Evolutionary conservation across 805 yeast species (phyloP).

Genomic region (Saccharomycopsis selenospora): DNA sequence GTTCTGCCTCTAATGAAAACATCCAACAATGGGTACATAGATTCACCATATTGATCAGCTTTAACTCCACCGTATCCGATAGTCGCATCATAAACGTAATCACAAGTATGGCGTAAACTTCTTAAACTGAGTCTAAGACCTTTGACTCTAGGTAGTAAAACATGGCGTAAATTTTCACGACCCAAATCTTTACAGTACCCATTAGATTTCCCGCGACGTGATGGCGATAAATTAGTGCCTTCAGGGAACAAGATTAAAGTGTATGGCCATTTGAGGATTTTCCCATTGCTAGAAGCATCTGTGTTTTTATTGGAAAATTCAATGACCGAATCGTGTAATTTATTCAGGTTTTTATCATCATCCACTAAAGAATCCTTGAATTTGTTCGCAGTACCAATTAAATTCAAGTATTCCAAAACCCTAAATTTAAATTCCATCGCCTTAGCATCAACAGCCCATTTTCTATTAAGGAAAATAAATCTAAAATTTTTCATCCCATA

Average conservation of each 20-base stretch:
- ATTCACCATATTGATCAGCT: conserved; percentile 66
- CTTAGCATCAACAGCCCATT: conserved; percentile 73
- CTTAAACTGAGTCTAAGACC: conserved; percentile 67
- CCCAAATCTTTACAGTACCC: conserved; percentile 49
- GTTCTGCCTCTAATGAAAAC: conserved; percentile 65
- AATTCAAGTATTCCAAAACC: neutral
- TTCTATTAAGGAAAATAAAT: conserved; percentile 75
- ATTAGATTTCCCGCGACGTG: conserved; percentile 52
- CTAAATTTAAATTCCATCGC: conserved; percentile 22
- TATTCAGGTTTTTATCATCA: conserved; percentile 23
- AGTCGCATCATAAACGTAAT: conserved; percentile 72
- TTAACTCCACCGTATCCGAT: conserved; percentile 71
- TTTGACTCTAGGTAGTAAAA: conserved; percentile 74
- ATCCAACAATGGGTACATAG: conserved; percentile 54
- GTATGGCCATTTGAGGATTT: conserved; percentile 42
- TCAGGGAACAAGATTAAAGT: conserved; percentile 84
- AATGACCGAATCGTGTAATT: conserved; percentile 29
- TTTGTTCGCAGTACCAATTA: neutral
- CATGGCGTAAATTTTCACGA: conserved; percentile 46
- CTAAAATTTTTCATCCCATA: conserved; percentile 75
- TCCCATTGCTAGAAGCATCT: neutral
- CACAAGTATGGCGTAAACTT: conserved; percentile 45
- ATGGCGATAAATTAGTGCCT: conserved; percentile 77
- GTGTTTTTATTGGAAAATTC: neutral
- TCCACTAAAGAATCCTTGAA: neutral